Base-by-base conservation (phyloP, 2,329 filamentous ascomycete genomes). In the Colletotrichum somersetense region DNA sequence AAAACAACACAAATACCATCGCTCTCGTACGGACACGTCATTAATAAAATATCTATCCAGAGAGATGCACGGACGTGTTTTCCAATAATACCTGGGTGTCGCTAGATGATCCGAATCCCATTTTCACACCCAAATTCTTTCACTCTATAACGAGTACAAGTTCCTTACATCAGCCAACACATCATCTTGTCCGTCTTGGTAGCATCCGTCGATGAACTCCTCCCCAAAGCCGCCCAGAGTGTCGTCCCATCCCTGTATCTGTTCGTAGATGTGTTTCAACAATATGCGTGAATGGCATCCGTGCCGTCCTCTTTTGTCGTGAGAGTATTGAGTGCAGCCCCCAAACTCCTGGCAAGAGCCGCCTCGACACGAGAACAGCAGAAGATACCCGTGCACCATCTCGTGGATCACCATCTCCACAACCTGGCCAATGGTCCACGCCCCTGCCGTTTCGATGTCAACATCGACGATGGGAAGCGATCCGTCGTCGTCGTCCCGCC, bases 401-500 rank as follows among this genome's bases (percentile, higher is more conserved):
- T 75, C 75, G 26, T 76, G 73, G 4, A 81, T 73, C 2, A 82
- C 70, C 40, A 74, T 67, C 71, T 78, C 74, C n/a, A 82, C 73
- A 23, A 82, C 78, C 48, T 77, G 77, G 23, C 57, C 12, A 42
- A 71, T 77, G 73, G 56, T 83, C 80, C 14, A 57, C 14, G 2
- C 33, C 12, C 40, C 52, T 30, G 38, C 26, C 18, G 62, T 35
- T 7, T 65, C 62, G 23, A 65, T 55, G 52, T 65, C 62, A 16
- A 65, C 10, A 1, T 57, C 26, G 16, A 65, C 62, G 38, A 46
- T 5, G 20, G 62, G 62, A 2, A 46, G 40, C 16, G 62, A 57
- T 1, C 40, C 40, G n/a, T 38, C 18, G 3, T 14, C 7, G 10
- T 18, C 52, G 26, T 40, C n/a, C 20, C 16, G 50, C 38, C 38